Conservation (phyloP, 2,329 filamentous ascomycete genomes). For the Xylariaceae sp. region DNA sequence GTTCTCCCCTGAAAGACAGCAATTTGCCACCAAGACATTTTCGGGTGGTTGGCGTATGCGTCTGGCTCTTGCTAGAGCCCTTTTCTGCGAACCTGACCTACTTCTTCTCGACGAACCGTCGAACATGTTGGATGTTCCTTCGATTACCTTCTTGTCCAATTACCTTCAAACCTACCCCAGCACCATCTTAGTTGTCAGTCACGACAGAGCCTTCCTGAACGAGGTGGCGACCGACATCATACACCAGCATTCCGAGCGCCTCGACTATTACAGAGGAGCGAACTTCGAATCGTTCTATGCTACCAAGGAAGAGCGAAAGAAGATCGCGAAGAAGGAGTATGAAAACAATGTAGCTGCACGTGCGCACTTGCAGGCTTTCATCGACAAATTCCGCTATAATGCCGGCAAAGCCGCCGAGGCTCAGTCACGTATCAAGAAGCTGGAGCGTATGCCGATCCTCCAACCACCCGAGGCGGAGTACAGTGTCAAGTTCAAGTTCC, state of each 20-base stretch:
- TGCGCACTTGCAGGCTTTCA: conserved; percentile 94
- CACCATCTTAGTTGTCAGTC: conserved; percentile 93
- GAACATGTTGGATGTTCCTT: conserved; percentile 99
- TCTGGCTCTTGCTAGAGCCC: conserved; percentile 87
- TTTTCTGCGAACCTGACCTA: conserved; percentile 97
- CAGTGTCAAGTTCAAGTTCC: conserved; percentile 95
- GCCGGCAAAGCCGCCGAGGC: conserved; percentile 98
- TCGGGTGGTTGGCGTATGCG: conserved; percentile 99
- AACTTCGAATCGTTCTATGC: conserved; percentile 98
- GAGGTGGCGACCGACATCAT: conserved; percentile 99
- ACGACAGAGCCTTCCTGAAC: conserved; percentile 98
- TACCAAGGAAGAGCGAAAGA: conserved; percentile 94
- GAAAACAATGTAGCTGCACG: conserved; percentile 97
- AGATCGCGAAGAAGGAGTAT: conserved; percentile 96
- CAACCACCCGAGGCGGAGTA: conserved; percentile 93
- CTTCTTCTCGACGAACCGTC: conserved; percentile 98
- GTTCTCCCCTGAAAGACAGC: conserved; percentile 92
- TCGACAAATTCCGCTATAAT: conserved; percentile 99
- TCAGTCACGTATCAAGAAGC: conserved; percentile 97
- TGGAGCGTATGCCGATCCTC: conserved; percentile 94
- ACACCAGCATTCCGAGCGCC: conserved; percentile 93
- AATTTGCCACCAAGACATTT: conserved; percentile 94
- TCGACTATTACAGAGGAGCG: conserved; percentile 98
- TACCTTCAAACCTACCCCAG: conserved; percentile 95
- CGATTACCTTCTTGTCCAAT: conserved; percentile 95